Evolutionary conservation across 2,329 filamentous ascomycete genomes (phyloP).

Genomic region (Ceratocystis smalleyi): DNA sequence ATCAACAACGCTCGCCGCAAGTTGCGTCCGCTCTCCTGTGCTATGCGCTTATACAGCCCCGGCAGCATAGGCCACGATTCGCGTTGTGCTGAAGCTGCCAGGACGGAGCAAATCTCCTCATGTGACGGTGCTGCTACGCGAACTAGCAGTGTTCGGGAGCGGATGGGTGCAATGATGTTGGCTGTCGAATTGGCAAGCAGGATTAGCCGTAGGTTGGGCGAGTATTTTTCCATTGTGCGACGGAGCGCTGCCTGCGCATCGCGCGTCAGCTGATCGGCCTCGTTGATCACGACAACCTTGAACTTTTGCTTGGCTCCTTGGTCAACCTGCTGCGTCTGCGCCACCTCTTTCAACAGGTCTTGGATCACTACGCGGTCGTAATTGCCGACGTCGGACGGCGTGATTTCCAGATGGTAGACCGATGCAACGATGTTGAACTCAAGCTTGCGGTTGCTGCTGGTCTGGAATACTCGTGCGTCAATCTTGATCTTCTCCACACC

Average conservation of each 20-base stretch:
- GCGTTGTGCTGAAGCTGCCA: conserved; percentile 55
- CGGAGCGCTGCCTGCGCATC: conserved; percentile 91
- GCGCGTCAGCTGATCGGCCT: conserved; percentile 83
- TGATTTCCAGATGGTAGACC: conserved; percentile 96
- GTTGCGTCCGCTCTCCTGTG: conserved; percentile 80
- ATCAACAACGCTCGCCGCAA: conserved; percentile 79
- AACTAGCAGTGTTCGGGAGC: conserved; percentile 78
- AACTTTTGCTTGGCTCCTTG: conserved; percentile 77
- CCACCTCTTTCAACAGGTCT: conserved; percentile 90
- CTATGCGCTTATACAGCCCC: conserved; percentile 68
- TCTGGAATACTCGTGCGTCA: conserved; percentile 91
- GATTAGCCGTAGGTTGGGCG: conserved; percentile 81
- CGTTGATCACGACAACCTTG: conserved; percentile 98
- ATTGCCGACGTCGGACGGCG: conserved; percentile 87
- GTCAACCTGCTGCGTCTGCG: conserved; percentile 98
- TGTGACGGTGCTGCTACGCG: conserved; percentile 81
- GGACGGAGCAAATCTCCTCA: conserved; percentile 64
- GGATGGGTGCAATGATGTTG: conserved; percentile 97
- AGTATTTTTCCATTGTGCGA: conserved; percentile 98
- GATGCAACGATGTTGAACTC: conserved; percentile 98
- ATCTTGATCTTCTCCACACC: conserved; percentile 99
- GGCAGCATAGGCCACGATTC: conserved; percentile 70
- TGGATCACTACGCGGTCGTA: conserved; percentile 94
- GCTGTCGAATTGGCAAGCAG: conserved; percentile 89
- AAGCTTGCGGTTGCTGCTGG: conserved; percentile 85